These are phyloP conservation scores for Salmacisia buchloeana DNA, from an alignment of 1,284 basidiomycete genomes.

Conservation along the genomic window DNA sequence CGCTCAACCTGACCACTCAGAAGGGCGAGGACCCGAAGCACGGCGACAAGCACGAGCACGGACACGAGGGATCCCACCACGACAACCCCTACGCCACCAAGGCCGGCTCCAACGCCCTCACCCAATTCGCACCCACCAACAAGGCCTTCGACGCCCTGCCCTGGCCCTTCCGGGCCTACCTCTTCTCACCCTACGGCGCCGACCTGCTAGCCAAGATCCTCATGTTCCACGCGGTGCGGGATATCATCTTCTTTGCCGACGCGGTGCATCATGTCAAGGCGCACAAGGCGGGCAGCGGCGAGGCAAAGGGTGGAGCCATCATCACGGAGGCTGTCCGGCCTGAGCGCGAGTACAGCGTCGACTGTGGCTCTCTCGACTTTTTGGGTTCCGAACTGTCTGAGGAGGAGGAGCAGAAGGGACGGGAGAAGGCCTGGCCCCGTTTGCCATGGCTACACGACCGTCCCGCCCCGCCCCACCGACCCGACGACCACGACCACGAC, in stretches of 20 bases:
- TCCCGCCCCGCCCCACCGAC: background rate
- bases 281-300: constrained; percentile 10
- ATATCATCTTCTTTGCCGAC: constrained; percentile 60
- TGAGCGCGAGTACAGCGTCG: background rate
- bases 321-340: background rate
- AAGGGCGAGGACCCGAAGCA: too few species aligned
- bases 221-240: constrained; percentile 64
- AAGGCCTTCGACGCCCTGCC: constrained; percentile 62
- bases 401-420: background rate
- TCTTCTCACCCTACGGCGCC: constrained; percentile 66
- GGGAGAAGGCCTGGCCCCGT: background rate
- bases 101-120: constrained; percentile 58
- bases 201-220: constrained; percentile 61
- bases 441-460: background rate
- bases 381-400: background rate
- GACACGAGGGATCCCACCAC: constrained; percentile 51
- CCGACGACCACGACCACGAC: background rate
- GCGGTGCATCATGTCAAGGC: constrained; percentile 51
- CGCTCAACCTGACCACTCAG: constrained; percentile 60
- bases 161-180: constrained; percentile 58
- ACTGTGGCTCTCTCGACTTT: background rate
- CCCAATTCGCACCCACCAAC: constrained; percentile 65
- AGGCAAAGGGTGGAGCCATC: background rate
- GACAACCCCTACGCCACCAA: constrained; percentile 15
- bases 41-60: constrained; percentile 52